A percentile compares a stretch with the other conserved stretches of the same genome.
Evolutionary conservation across 208 protist species (phyloP).

Genomic region (Leishmania braziliensis): DNA sequence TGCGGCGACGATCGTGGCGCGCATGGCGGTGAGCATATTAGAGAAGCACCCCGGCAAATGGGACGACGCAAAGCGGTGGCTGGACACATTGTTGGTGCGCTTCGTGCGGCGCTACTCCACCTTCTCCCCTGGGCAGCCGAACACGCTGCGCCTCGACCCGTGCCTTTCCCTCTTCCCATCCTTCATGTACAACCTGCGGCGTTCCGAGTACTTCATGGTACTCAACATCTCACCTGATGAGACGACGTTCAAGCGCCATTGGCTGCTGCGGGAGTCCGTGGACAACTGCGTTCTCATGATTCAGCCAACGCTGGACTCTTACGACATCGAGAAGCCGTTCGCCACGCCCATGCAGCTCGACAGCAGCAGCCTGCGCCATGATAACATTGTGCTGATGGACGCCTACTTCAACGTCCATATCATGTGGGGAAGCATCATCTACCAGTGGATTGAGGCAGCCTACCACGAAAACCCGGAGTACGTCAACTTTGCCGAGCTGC

Average conservation of each 20-base stretch:
- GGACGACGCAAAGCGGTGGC: conserved; percentile 96
- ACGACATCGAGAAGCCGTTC: conserved; percentile 87
- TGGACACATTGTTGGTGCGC: conserved; percentile 98
- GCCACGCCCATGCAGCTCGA: conserved; percentile 93
- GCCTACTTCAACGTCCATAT: conserved; percentile 99
- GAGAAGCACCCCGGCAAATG: conserved; percentile 72
- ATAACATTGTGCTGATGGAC: conserved; percentile 98
- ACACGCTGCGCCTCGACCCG: conserved; percentile 87
- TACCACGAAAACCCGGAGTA: conserved; percentile 93
- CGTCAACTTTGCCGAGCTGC: conserved; percentile 73
- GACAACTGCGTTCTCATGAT: conserved; percentile 97
- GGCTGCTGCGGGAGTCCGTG: conserved; percentile 95
- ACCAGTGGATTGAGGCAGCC: conserved; percentile 93
- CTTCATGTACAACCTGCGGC: conserved; percentile 99
- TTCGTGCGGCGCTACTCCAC: conserved; percentile 95
- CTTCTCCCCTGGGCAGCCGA: conserved; percentile 86
- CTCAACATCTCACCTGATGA: conserved; percentile 98
- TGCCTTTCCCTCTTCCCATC: conserved; percentile 97
- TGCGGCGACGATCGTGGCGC: conserved; percentile 71
- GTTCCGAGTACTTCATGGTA: conserved; percentile 97
- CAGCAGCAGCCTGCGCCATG: conserved; percentile 80
- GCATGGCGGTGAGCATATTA: conserved; percentile 74
- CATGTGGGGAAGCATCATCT: conserved; percentile 96
- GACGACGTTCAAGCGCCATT: conserved; percentile 97
- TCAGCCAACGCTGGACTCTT: conserved; percentile 97